Base-by-base conservation (phyloP, 2,329 filamentous ascomycete genomes). In the Phaeosphaeriaceae sp. region DNA sequence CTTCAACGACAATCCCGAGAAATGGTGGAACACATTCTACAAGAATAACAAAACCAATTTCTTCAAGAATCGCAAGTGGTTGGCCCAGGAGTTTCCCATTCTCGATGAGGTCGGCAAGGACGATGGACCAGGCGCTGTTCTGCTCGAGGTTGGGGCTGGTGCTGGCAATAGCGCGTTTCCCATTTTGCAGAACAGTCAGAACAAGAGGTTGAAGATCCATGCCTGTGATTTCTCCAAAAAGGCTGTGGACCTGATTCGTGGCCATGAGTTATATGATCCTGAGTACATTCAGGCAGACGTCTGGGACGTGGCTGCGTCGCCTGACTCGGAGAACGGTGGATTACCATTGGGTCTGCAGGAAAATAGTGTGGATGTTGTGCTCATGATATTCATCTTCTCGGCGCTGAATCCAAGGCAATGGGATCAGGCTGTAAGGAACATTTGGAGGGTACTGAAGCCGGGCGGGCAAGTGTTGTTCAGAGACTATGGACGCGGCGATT, bases 11-110 rank as follows among this genome's bases (percentile, higher is more conserved):
- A 85, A 95, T 58, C 94, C 94, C 0, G 92, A 90, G 54, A 96
- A 92, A 74, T 97, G 92, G 90, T 99, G 94, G 94, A 94, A 99
- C 68, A 78, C 89, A 46, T 99, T 99, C 77, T 99, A 99, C 80
- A 92, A 94, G 76, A 96, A 97, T 77, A 97, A 99, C 76, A 90
- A 89, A 16, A 84, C 87, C 65, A 97, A 97, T 70, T 99, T 99
- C 77, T 99, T 99, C 85, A 99, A 99, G 77, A 89, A 99, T 71
- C 85, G 94, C 57, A 97, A 97, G 73, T 99, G 94, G 94, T 79
- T 99, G 26, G 88, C 89, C 58, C 93, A 97, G 73, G 94, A 99
- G 73, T 99, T 99, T 59, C 94, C 94, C 0, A 78, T 97, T 3
- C 78, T 99, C n/a, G 84, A 82, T 18, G 83, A 89, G 49, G 82